Base-by-base conservation (phyloP, 2,329 filamentous ascomycete genomes). In the Calonectria henricotiae region DNA sequence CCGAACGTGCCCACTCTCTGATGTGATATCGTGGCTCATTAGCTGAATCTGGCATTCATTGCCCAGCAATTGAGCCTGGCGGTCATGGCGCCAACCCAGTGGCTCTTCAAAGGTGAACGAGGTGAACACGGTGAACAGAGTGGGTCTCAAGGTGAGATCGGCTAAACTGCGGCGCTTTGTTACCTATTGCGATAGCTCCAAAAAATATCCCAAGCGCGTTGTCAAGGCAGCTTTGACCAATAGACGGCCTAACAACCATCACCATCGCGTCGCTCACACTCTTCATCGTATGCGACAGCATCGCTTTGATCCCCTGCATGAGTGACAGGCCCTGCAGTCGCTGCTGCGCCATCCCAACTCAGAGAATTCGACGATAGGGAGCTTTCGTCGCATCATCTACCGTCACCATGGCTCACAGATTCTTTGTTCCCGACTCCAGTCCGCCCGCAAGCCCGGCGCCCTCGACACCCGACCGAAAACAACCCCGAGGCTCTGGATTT, bases 391-490 rank as follows among this genome's bases (percentile, higher is more conserved):
- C 64, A 55, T 69, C 63, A 70, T 67, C 69, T 60, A 60, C 49
- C 69, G 54, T 25, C 76, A 79, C 71, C 74, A 85, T 86, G 84
- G 81, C 84, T 25, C 76, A 80, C 73, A 79, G 81, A 71, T 86
- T 85, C 79, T 75, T 82, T 66, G 83, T 86, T 58, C 80, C 83
- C 69, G 83, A 85, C 75, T 82, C 84, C 47, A 85, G 82, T 76
- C 85, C 82, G 55, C 82, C 82, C 67, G 74, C 78, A 47, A 85
- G 80, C 71, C 83, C 83, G 35, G 82, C 82, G 64, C 87, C 87
- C 1, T 85, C 86, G 23, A 89, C 88, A 2, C 88, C 88, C 3
- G 85, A 87, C 27, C 82, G 83, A 68, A 80, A 77, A 66, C 79
- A 79, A 37, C 79, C 78, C 63, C 78, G 76, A 65, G 74, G 74